A percentile compares a stretch with the other conserved stretches of the same genome.
These are phyloP conservation scores for Metschnikowia lochheadii DNA, from an alignment of 805 yeast species.

Conservation along the genomic window DNA sequence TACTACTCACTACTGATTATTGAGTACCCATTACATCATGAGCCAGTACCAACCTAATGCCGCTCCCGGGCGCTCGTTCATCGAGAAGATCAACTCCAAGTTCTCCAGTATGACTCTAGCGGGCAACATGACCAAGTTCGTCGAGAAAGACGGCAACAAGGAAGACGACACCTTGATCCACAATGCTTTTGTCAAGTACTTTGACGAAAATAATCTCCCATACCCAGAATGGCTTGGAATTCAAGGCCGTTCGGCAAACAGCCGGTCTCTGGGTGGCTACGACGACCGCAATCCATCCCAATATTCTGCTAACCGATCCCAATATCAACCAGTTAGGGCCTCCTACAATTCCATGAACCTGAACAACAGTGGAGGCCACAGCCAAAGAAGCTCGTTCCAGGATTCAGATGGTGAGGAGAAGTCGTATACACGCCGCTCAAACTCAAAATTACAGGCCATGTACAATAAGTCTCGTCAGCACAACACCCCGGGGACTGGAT, in stretches of 20 bases:
- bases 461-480: constrained; percentile 39
- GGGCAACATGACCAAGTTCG: constrained; percentile 14
- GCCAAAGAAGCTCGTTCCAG: constrained; percentile 3
- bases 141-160: constrained; percentile 37
- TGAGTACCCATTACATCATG: constrained; percentile 6
- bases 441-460: constrained; percentile 37
- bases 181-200: constrained; percentile 40
- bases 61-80: constrained; percentile 27
- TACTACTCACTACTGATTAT: not conserved
- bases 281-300: not conserved
- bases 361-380: not conserved
- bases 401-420: constrained; percentile 11
- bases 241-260: constrained; percentile 5
- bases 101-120: constrained; percentile 35
- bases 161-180: constrained; percentile 41
- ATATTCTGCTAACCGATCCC: constrained; percentile 8
- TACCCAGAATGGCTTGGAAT: constrained; percentile 45
- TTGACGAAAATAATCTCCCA: constrained; percentile 27
- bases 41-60: constrained; percentile 22
- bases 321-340: constrained; percentile 27
- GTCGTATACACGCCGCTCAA: constrained; percentile 29
- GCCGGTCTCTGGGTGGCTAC: not conserved
- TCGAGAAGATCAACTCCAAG: constrained; percentile 34
- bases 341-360: constrained; percentile 18
- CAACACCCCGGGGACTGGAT: constrained; percentile 31